These are phyloP conservation scores for Rhodotorula paludigena DNA, from an alignment of 768 basidiomycete genomes.

Conservation along the genomic window DNA sequence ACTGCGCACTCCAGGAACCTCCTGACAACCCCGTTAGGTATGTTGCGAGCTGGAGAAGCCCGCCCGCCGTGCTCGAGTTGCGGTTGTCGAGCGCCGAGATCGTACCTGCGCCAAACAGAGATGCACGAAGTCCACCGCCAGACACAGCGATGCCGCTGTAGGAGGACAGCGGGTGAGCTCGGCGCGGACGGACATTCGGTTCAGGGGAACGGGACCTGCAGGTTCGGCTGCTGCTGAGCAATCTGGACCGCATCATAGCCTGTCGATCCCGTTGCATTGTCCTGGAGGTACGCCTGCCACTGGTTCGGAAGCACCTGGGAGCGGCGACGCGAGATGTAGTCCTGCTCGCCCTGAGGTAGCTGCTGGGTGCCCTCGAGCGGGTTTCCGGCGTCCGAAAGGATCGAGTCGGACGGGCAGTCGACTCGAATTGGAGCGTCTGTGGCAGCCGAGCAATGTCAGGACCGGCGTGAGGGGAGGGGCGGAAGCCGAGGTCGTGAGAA, in stretches of 20 bases:
- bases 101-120: constrained; percentile 61
- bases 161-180: too few species aligned
- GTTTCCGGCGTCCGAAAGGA: constrained; percentile 11
- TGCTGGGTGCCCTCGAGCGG: constrained; percentile 49
- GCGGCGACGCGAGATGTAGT: constrained; percentile 54
- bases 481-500: neutral
- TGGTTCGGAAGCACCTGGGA: constrained; percentile 51
- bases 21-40: constrained; percentile 61
- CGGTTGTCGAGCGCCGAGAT: constrained; percentile 60
- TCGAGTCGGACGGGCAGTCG: constrained; percentile 4
- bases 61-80: constrained; percentile 61
- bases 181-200: too few species aligned
- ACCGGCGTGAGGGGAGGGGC: too few species aligned
- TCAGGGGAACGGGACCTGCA: too few species aligned
- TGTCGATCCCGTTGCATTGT: constrained; percentile 50
- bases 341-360: constrained; percentile 54
- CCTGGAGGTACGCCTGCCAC: constrained; percentile 61
- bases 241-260: constrained; percentile 10
- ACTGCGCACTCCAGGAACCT: constrained; percentile 38
- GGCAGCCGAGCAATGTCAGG: too few species aligned
- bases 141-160: constrained; percentile 62
- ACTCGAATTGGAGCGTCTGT: constrained; percentile 21
- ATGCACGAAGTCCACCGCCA: constrained; percentile 67
- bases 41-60: constrained; percentile 64
- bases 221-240: neutral